Evolutionary conservation across 768 basidiomycete species (phyloP).

Genomic region (Pulveroboletus frians): DNA sequence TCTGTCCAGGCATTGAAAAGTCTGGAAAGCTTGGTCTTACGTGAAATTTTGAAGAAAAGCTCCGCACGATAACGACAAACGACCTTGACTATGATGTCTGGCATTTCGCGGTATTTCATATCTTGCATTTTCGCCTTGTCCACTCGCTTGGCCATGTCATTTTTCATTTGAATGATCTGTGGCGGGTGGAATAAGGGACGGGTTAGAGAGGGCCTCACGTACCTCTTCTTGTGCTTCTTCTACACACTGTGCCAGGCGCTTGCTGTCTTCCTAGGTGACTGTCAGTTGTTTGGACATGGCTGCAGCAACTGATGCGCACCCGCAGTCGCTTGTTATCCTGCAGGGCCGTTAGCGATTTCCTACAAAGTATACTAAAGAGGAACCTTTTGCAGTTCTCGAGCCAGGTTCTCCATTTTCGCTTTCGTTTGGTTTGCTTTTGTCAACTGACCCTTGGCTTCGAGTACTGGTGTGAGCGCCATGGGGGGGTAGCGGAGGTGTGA

Average conservation of each 20-base stretch:
- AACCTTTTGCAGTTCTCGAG: conserved; percentile 86
- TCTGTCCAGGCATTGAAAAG: conserved; percentile 87
- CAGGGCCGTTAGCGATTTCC: conserved; percentile 15
- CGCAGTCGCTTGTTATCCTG: conserved; percentile 88
- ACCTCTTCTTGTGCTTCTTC: conserved; percentile 86
- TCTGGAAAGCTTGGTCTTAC: conserved; percentile 80
- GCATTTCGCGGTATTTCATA: conserved; percentile 76
- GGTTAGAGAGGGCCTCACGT: conserved; percentile 5
- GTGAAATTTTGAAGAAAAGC: conserved; percentile 88
- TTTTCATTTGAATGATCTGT: conserved; percentile 76
- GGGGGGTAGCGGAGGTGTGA: background rate
- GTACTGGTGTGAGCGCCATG: conserved; percentile 13
- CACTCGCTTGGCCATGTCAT: conserved; percentile 72
- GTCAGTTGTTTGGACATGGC: conserved; percentile 18
- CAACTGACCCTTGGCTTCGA: conserved; percentile 71
- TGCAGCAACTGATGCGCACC: conserved; percentile 40
- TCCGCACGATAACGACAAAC: conserved; percentile 86
- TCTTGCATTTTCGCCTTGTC: conserved; percentile 78
- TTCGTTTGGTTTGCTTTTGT: conserved; percentile 87
- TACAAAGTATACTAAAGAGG: conserved; percentile 1
- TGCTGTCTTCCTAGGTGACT: conserved; percentile 69
- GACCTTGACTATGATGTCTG: conserved; percentile 88
- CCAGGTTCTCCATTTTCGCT: conserved; percentile 85
- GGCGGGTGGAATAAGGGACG: conserved; percentile 2
- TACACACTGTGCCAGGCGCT: conserved; percentile 72